Conservation (phyloP, 2,329 filamentous ascomycete genomes). For the Arachnopeziza araneosa region DNA sequence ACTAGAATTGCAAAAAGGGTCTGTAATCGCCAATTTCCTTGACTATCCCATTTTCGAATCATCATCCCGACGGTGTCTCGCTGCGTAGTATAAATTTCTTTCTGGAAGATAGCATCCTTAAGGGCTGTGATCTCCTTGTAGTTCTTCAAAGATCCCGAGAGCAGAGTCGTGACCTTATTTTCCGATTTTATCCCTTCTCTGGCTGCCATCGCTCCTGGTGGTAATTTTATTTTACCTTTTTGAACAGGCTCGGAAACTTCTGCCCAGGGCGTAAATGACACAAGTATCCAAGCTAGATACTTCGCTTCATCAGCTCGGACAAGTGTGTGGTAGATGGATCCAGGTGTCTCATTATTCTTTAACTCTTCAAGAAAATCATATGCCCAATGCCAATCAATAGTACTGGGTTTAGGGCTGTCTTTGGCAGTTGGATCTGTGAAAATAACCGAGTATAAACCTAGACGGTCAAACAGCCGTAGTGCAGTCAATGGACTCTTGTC, state of each 20-base stretch:
- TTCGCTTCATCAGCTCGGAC: conserved; percentile 57
- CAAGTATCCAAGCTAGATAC: conserved; percentile 74
- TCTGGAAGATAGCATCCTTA: conserved; percentile 49
- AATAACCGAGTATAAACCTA: conserved; percentile 65
- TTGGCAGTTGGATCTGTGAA: conserved; percentile 60
- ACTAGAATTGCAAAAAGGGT: conserved; percentile 62
- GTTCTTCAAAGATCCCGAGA: conserved; percentile 60
- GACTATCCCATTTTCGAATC: conserved; percentile 64
- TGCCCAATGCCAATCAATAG: conserved; percentile 52
- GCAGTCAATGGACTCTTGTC: conserved; percentile 56
- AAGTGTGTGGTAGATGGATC: conserved; percentile 48
- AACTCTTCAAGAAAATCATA: conserved; percentile 60
- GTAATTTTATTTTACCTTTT: conserved; percentile 41
- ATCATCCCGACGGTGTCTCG: conserved; percentile 68
- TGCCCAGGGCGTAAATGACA: conserved; percentile 69
- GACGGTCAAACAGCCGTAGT: conserved; percentile 58
- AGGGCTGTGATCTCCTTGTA: conserved; percentile 55
- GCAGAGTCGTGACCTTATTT: conserved; percentile 66
- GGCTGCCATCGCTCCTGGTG: conserved; percentile 57
- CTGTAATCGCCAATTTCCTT: conserved; percentile 64
- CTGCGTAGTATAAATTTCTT: conserved; percentile 40
- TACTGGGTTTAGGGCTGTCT: conserved; percentile 50
- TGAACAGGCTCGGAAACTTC: conserved; percentile 40
- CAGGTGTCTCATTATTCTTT: conserved; percentile 36
- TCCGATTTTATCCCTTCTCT: conserved; percentile 74